A percentile compares a stretch with the other conserved stretches of the same genome.
These are phyloP conservation scores for Starmerella sirachaensis DNA, from an alignment of 805 yeast genomes.

Conservation along the genomic window DNA sequence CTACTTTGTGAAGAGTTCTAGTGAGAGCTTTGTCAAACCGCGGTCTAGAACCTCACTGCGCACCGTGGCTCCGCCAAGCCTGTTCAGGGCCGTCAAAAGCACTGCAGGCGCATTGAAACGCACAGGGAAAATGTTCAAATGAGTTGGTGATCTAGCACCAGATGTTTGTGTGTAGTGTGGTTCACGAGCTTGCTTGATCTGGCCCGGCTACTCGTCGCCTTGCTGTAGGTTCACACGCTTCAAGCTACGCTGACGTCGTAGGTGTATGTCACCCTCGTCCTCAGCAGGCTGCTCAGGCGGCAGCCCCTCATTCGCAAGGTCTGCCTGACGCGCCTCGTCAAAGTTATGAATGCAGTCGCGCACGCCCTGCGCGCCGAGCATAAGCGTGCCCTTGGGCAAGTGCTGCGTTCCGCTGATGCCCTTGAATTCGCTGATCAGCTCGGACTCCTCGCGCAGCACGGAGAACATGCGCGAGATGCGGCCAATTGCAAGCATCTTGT, in stretches of 20 bases:
- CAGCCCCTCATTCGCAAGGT: constrained; percentile 69
- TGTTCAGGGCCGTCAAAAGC: too few relatives aligned
- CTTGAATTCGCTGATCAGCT: constrained; percentile 70
- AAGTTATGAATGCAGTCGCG: constrained; percentile 56
- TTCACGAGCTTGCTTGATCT: too few relatives aligned
- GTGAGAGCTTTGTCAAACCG: too few relatives aligned
- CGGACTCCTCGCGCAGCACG: constrained; percentile 77
- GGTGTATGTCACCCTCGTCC: constrained; percentile 33
- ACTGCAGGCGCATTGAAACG: too few relatives aligned
- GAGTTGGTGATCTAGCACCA: too few relatives aligned
- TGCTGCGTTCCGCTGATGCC: constrained; percentile 54
- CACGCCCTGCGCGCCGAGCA: constrained; percentile 74
- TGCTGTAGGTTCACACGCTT: constrained; percentile 8
- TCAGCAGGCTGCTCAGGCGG: constrained; percentile 65
- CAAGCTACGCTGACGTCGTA: constrained; percentile 31
- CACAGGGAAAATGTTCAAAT: too few relatives aligned
- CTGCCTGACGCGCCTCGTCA: constrained; percentile 73
- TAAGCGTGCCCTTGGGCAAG: constrained; percentile 73
- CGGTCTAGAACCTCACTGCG: too few relatives aligned
- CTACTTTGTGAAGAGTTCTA: too few relatives aligned
- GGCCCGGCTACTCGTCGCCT: too few relatives aligned
- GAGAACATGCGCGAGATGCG: constrained; percentile 86
- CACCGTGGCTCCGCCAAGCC: too few relatives aligned
- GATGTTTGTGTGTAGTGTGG: too few relatives aligned
- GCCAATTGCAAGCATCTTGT: constrained; percentile 92